phyloP scores from a whole-genome alignment of 139 green algal genomes.

The Coelastrella sp. region DNA sequence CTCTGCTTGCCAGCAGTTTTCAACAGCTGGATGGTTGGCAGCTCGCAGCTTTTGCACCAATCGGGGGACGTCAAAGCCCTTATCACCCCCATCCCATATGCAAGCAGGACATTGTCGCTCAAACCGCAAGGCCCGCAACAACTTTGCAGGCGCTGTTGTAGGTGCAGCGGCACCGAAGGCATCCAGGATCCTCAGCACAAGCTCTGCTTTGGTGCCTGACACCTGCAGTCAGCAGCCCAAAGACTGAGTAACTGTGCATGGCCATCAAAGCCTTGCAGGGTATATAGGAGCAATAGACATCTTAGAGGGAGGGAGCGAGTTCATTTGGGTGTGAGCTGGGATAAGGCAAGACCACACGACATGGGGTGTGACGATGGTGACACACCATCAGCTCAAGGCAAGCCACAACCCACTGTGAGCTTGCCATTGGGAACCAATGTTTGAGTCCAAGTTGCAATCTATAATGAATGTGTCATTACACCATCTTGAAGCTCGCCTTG shows the following conservation, averaged over 20 bases:
- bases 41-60: background rate
- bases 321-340: too few relatives aligned
- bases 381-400: too few relatives aligned
- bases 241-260: background rate
- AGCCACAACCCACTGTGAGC: too few relatives aligned
- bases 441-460: too few relatives aligned
- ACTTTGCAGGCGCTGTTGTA: background rate
- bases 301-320: background rate
- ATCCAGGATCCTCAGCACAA: slow-evolving; percentile 28
- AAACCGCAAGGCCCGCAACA: background rate
- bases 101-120: background rate
- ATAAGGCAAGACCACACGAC: too few relatives aligned
- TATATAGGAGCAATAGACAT: background rate
- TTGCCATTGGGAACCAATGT: too few relatives aligned
- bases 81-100: background rate
- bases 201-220: slow-evolving; percentile 43
- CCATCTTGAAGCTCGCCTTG: too few relatives aligned
- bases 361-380: too few relatives aligned
- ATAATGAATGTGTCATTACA: too few relatives aligned
- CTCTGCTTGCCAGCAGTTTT: background rate
- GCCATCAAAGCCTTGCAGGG: background rate
- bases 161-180: background rate
- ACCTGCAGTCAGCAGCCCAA: background rate
- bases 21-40: background rate
- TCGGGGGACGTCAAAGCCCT: background rate